Base-by-base conservation (phyloP, 208 protist species). In the Trypanosoma grayi region DNA sequence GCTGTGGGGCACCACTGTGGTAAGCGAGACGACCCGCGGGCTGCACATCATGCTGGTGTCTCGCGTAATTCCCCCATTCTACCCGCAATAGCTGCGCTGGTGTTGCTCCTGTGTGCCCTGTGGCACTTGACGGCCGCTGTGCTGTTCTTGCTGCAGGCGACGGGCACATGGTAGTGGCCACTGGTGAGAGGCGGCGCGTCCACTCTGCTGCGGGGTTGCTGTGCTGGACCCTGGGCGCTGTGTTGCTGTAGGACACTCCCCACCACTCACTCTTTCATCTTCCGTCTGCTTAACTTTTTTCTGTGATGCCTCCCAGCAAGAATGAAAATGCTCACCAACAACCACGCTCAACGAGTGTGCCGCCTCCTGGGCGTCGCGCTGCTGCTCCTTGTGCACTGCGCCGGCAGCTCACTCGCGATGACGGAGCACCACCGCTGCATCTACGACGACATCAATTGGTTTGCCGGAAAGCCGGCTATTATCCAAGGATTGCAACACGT, bases 21-120 rank as follows among this genome's bases (percentile, higher is more conserved):
- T 48, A n/a, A 43, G n/a, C 39, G 33, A 5, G 45, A 61, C 16
- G 54, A 53, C 30, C 2, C 22, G 11, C 25, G n/a, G n/a, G n/a
- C 16, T 20, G 54, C 16, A 36, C 0, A 16, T 28, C 13, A 14
- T 14, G 20, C 13, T 25, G 57, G 64, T 9, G 60, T 87, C 25
- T 73, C 74, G 1, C 74, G 80, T 16, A 30, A 84, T 16, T 61
- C 70, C 0, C 80, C 84, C 3, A 70, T 60, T 34, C 59, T 65
- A 47, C 75, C 70, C 47, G 74, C 73, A 52, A 68, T 41, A 31
- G 60, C 52, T n/a, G 78, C 45, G 40, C 18, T 62, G 0, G n/a
- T 70, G 3, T 28, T 67, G 61, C 36, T 51, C 16, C 41, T 59
- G 25, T 58, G 50, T 43, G 16, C 51, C 9, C 60, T 67, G 20